Evolutionary conservation across 352 stramenopile species (phyloP), one percentile per base, ranked within the genome.

Genomic region (Plasmopara viticola): DNA sequence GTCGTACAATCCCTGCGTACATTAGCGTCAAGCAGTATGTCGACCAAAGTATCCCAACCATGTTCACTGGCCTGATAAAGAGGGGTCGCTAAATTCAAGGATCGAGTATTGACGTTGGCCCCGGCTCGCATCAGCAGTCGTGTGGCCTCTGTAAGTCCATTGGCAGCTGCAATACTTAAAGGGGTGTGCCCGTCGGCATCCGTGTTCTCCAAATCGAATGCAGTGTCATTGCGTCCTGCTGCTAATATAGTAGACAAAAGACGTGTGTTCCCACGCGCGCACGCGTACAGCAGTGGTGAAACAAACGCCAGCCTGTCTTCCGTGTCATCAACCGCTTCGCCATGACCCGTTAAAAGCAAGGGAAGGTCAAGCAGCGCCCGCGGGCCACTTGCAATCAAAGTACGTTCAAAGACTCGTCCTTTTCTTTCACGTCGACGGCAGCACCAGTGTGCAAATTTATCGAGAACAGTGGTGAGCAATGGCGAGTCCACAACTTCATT

Each of bases 41-140:
- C 74, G 30, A 91, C 63, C 9, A 90, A 55, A 6, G 84, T 68
- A 35, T 89, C 79, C 63, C 73, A 86, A 44, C 85, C 78, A 58
- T 84, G 79, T 48, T 90, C 80, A 25, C 72, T 82, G 8, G 80
- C 80, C 9, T 90, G 73, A 56, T 91, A 90, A 18, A 94, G 70
- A 13, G 83, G 83, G 17, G 83, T 90, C 2, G 72, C 78, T 20
- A 89, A 64, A 30, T 63, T 81, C 18, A 78, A 46, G 5, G 80
- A 84, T 28, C 80, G 80, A 44, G 68, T 72, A 53, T 94, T 77
- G 17, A 87, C 54, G 37, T 86, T 61, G 0, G 76, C 64, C 12
- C 80, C 80, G 44, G 59, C 51, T 30, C 53, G 40, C 6, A 94
- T 35, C 12, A 94, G 56, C 39, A 73, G 33, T 9, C 68, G 49